These are phyloP conservation scores for Leucosporidium yakuticum DNA, from an alignment of 768 basidiomycete genomes.

Conservation along the genomic window DNA sequence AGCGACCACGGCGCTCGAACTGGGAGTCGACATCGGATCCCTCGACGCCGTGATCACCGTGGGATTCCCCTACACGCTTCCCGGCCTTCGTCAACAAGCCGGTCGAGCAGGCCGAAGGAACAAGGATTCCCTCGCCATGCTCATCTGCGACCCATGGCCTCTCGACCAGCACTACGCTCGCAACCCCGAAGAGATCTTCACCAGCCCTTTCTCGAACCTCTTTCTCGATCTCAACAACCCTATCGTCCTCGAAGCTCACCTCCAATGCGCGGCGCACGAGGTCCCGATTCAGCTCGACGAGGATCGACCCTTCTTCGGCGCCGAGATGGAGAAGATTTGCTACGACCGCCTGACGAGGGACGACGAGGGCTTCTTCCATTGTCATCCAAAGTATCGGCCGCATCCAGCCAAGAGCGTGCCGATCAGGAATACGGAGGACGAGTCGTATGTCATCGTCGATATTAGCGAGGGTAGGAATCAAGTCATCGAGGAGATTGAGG, in stretches of 20 bases:
- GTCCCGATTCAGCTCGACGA: slow-evolving; percentile 62
- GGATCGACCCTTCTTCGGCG: slow-evolving; percentile 69
- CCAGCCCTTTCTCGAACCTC: slow-evolving; percentile 55
- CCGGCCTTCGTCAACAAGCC: slow-evolving; percentile 82
- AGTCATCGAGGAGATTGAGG: slow-evolving; percentile 74
- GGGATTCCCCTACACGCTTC: slow-evolving; percentile 70
- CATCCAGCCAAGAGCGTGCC: slow-evolving; percentile 66
- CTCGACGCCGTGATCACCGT: slow-evolving; percentile 79
- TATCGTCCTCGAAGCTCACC: slow-evolving; percentile 70
- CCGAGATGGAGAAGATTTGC: slow-evolving; percentile 56
- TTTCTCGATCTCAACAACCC: slow-evolving; percentile 66
- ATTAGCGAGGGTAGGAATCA: slow-evolving; percentile 48
- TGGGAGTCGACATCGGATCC: slow-evolving; percentile 50
- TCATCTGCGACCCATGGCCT: slow-evolving; percentile 60
- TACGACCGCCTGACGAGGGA: slow-evolving; percentile 58
- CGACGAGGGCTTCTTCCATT: slow-evolving; percentile 81
- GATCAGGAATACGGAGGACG: slow-evolving; percentile 71
- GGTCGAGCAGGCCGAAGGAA: slow-evolving; percentile 77
- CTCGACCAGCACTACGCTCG: slow-evolving; percentile 69
- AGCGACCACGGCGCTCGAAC: slow-evolving; percentile 82
- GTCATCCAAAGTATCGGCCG: slow-evolving; percentile 71
- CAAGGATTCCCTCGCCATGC: slow-evolving; percentile 68
- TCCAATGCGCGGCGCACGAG: slow-evolving; percentile 82
- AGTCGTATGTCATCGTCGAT: slow-evolving; percentile 69
- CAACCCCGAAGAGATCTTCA: slow-evolving; percentile 65